Base-by-base conservation (phyloP, 2,329 filamentous ascomycete species). In the Colletotrichum australisinense region DNA sequence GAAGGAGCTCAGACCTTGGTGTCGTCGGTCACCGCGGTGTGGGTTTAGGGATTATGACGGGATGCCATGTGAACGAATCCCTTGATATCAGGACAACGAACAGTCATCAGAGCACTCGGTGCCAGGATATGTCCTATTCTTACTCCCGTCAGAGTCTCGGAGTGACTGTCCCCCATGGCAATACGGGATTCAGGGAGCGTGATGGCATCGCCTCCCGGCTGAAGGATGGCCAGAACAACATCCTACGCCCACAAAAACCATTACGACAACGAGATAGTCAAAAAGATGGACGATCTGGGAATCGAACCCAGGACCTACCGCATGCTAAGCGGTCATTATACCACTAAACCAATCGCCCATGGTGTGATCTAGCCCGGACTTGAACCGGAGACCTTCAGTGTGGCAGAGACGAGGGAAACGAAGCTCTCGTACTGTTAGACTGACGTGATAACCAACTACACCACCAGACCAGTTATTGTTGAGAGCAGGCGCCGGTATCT, bases 361-460 rank as follows among this genome's bases (percentile, higher is more conserved):
- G 0, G 1, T 5, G 30, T 73, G 70, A 73, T 73, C 68, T 73
- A 69, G 70, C 67, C 70, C 70, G 70, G 70, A 73, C 70, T 70
- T 70, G 67, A 73, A 73, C 70, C 70, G 70, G 70, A 73, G 70
- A 73, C 70, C 70, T 73, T 73, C 70, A 73, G 70, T 70, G 70
- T 52, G 28, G 4, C 58, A 69, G 35, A 3, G 7, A 9, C 12
- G 57, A 16, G 3, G 12, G 32, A 35, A 0, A 11, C 4, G 8
- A 11, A 8, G 8, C 42, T 49, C 58, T 38, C 60, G n/a, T 6
- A 3, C 28, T 80, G 83, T 85, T 85, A 85, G 82, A 85, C 83
- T 84, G 82, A 85, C 81, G 84, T 85, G 84, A 85, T 85, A 84
- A 85, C 83, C 84, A 85, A 85, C 84, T 81, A 80, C 79, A 80